Conservation (phyloP, 2,329 filamentous ascomycete genomes). For the Colletotrichum salicis region DNA sequence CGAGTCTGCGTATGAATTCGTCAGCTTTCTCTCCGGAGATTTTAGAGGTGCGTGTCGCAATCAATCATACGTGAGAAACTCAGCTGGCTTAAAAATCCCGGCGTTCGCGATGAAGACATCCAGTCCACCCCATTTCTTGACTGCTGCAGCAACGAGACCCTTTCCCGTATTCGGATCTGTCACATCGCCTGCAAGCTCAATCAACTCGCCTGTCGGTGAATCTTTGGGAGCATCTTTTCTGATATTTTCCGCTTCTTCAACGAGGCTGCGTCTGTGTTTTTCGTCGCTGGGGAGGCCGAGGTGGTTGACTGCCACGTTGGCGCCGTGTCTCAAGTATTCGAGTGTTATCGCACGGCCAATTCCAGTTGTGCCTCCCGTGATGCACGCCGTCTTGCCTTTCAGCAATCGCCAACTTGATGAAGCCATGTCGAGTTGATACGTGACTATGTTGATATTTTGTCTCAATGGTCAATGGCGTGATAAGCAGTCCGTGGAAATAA, state of each 20-base stretch:
- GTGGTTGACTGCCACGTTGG: constrained; percentile 72
- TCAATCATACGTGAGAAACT: constrained; percentile 25
- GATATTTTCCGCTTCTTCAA: constrained; percentile 49
- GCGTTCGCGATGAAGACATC: constrained; percentile 52
- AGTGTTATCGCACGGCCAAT: constrained; percentile 76
- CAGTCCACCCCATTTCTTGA: constrained; percentile 54
- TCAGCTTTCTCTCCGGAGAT: not conserved
- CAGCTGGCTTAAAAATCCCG: constrained; percentile 23
- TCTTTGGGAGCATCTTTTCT: constrained; percentile 35
- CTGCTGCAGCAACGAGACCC: constrained; percentile 48
- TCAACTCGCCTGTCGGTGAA: constrained; percentile 57
- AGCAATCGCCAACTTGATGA: constrained; percentile 50
- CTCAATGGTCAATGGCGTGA: too few relatives aligned
- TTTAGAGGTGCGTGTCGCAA: not conserved
- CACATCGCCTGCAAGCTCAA: constrained; percentile 73
- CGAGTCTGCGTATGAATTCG: constrained; percentile 52
- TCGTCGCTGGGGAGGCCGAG: constrained; percentile 54
- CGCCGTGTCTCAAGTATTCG: constrained; percentile 72
- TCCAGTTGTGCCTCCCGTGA: constrained; percentile 74
- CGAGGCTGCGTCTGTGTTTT: constrained; percentile 43
- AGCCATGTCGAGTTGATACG: not conserved
- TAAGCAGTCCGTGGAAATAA: too few relatives aligned
- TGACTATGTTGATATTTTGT: too few relatives aligned
- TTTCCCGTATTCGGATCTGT: constrained; percentile 70
- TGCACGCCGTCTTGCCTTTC: constrained; percentile 68